These are phyloP conservation scores for Monocercomonoides exilis DNA, from an alignment of 78 protist genomes.

Conservation along the genomic window DNA sequence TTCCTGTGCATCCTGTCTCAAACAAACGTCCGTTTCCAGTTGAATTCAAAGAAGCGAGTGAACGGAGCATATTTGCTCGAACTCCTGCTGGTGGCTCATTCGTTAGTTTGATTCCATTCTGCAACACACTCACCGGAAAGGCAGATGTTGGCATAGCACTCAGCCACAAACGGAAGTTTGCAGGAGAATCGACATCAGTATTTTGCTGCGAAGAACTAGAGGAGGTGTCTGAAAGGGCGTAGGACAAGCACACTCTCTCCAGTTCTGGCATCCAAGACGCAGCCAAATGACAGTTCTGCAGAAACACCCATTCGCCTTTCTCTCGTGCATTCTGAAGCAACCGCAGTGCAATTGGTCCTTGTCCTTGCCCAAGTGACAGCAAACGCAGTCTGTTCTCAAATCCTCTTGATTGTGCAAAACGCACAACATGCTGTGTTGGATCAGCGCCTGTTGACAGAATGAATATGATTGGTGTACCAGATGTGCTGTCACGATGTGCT, in stretches of 20 bases:
- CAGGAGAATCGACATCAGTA: not conserved
- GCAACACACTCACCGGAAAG: conserved; percentile 72
- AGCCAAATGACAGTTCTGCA: conserved; percentile 74
- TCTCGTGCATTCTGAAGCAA: conserved; percentile 22
- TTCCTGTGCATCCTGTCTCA: not conserved
- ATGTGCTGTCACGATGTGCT: conserved; percentile 31
- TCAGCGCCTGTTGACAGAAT: conserved; percentile 74
- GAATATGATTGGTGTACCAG: conserved; percentile 57
- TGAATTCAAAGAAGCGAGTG: not conserved
- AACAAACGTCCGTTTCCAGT: conserved; percentile 24
- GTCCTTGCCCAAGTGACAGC: conserved; percentile 54
- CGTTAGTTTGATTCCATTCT: conserved; percentile 58
- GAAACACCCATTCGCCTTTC: conserved; percentile 50
- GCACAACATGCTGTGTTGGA: conserved; percentile 37
- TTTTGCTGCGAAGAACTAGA: conserved; percentile 14
- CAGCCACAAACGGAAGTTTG: conserved; percentile 63
- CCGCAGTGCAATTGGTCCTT: conserved; percentile 43
- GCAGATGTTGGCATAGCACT: conserved; percentile 50
- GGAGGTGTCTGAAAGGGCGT: conserved; percentile 37
- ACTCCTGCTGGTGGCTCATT: conserved; percentile 67
- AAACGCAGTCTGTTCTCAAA: not conserved
- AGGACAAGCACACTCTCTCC: conserved; percentile 17
- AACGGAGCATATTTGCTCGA: not conserved
- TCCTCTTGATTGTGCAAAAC: conserved; percentile 20
- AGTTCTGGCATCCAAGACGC: conserved; percentile 72